phyloP scores from a whole-genome alignment of 352 stramenopile genomes.

The Pythium chondricola region DNA sequence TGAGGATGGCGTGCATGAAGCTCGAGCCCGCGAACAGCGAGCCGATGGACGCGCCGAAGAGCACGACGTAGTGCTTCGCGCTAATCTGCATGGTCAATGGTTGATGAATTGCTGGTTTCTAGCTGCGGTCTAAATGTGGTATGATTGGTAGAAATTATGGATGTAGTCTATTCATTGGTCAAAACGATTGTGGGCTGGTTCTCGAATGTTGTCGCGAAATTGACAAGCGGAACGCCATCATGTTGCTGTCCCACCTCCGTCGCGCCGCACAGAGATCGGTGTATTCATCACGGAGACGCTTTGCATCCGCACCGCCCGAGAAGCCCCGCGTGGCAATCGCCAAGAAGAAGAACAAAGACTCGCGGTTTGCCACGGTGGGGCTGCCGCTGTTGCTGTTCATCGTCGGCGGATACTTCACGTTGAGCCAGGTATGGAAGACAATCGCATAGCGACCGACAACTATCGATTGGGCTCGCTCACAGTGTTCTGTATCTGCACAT shows the following conservation, averaged over 20 bases:
- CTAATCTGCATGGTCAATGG: conserved; percentile 57
- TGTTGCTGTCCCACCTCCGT: not conserved
- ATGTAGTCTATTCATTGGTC: not conserved
- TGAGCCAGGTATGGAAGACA: conserved; percentile 75
- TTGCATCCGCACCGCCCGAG: conserved; percentile 6
- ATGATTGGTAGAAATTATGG: not conserved
- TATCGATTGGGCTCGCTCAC: not conserved
- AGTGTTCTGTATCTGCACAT: no score
- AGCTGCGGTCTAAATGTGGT: not conserved
- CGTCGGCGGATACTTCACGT: conserved; percentile 61
- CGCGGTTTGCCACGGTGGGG: conserved; percentile 60
- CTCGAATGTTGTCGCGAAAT: no score
- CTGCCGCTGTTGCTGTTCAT: conserved; percentile 80
- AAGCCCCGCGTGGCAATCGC: not conserved
- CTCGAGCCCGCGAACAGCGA: conserved; percentile 81
- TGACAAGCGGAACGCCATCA: not conserved
- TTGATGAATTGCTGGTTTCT: not conserved
- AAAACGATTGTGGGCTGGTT: no score
- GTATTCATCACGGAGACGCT: not conserved
- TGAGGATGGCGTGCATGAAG: conserved; percentile 78
- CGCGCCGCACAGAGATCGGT: not conserved
- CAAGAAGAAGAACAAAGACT: conserved; percentile 49
- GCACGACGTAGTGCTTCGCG: conserved; percentile 65
- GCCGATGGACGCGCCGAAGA: conserved; percentile 65
- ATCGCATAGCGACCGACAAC: not conserved